Base-by-base conservation (phyloP, 257 asterid genomes). In the Solanum appendiculatum region DNA sequence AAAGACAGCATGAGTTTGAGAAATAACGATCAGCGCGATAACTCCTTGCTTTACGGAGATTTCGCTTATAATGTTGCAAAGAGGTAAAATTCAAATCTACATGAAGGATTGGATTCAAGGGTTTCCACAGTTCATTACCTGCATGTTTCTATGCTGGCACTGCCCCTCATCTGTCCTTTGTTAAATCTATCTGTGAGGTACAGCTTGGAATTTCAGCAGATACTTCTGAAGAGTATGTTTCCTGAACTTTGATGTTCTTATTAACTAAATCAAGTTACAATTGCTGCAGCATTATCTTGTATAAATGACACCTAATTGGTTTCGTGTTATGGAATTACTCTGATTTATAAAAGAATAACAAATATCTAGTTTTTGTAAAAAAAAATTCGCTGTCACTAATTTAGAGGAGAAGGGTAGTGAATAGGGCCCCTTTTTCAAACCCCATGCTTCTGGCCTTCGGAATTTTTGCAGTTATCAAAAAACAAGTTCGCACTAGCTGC, bases 141-240 rank as follows among this genome's bases (percentile, higher is more conserved):
- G 92, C 94, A 69, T 88, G 89, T 87, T 91, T 91, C 73, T 89
- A 95, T 14, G 90, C 95, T 37, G 94, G 92, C 86, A 92, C 92
- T 78, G 95, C 97, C 66, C 93, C 92, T 56, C 97, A 92, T 66
- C 91, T 94, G 88, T 90, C 95, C 27, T 88, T 91, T 66, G 94
- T 88, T 51, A 92, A 89, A 86, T 87, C 98, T 70, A 21, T 84
- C 86, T 90, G 86, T 42, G 94, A 90, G 82, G 95, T 91, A 44
- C 92, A 84, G 23, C 86, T 80, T 84, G 88, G 93, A 60, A 91
- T 87, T 85, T 91, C 94, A 63, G 89, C 94, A 18, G 92, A 92
- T 88, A 89, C 94, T 39, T 88, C 92, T 60, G 87, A 92, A 64
- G 94, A 86, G 98, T 97, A 94, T 42, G 98, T 92, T 82, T 85